A percentile compares a stretch with the other conserved stretches of the same genome.
phyloP scores from a whole-genome alignment of 495 filamentous ascomycete genomes.

The Xylaria telfairii region DNA sequence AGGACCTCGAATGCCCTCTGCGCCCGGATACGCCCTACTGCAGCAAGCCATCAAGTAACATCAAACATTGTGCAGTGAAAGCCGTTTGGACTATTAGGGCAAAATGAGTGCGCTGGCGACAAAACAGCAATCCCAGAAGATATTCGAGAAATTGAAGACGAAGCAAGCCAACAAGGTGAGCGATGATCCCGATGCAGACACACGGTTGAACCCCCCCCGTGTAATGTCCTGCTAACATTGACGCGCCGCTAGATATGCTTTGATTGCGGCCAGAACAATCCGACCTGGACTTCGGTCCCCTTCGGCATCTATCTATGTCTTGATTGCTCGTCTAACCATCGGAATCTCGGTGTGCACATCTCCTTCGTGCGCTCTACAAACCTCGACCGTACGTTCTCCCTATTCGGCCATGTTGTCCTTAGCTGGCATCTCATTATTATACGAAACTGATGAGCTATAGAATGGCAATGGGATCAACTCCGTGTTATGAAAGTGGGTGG shows the following conservation, averaged over 20 bases:
- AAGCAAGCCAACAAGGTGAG: slow-evolving; percentile 93
- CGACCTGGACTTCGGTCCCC: slow-evolving; percentile 96
- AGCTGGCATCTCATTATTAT: slow-evolving; percentile 1
- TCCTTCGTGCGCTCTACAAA: slow-evolving; percentile 98
- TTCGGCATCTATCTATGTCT: slow-evolving; percentile 98
- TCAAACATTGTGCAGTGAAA: slow-evolving; percentile 22
- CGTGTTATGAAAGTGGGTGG: slow-evolving; percentile 98
- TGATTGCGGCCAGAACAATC: slow-evolving; percentile 95
- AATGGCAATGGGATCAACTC: slow-evolving; percentile 99
- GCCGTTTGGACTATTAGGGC: slow-evolving; percentile 32
- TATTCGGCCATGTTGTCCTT: not conserved
- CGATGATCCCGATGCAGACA: slow-evolving; percentile 21
- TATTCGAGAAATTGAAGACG: slow-evolving; percentile 95
- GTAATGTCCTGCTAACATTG: slow-evolving; percentile 34
- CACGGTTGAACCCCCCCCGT: not conserved
- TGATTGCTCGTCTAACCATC: slow-evolving; percentile 92
- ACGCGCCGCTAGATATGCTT: slow-evolving; percentile 77
- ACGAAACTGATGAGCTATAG: slow-evolving; percentile 52
- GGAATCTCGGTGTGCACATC: slow-evolving; percentile 91
- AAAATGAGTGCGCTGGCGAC: slow-evolving; percentile 82
- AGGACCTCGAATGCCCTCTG: slow-evolving; percentile 2
- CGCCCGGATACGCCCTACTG: not conserved
- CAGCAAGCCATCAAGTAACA: slow-evolving; percentile 28
- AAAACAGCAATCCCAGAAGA: slow-evolving; percentile 93
- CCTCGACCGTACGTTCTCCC: slow-evolving; percentile 81